Conservation (phyloP, 2,329 filamentous ascomycete genomes). For the Calonectria pseudoturangicola region DNA sequence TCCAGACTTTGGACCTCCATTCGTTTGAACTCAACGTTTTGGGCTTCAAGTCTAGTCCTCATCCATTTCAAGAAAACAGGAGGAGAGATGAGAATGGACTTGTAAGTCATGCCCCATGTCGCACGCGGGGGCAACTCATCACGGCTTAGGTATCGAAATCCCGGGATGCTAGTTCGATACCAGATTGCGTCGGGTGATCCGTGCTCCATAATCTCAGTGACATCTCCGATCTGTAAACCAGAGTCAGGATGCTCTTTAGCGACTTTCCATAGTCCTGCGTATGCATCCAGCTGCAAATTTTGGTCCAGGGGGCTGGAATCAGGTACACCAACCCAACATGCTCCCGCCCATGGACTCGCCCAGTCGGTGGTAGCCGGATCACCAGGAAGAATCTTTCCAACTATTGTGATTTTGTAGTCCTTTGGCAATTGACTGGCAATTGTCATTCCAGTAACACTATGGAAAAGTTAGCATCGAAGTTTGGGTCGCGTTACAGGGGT, state of each 20-base stretch:
- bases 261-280: slow-evolving; percentile 27
- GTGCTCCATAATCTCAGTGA: slow-evolving; percentile 31
- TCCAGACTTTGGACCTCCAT: slow-evolving; percentile 1
- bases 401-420: slow-evolving; percentile 33
- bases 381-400: slow-evolving; percentile 30
- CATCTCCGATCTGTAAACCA: slow-evolving; percentile 26
- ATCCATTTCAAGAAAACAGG: slow-evolving; percentile 30
- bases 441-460: slow-evolving; percentile 35
- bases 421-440: slow-evolving; percentile 30
- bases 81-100: slow-evolving; percentile 25
- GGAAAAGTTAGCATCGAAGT: not conserved
- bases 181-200: slow-evolving; percentile 17
- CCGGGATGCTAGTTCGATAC: slow-evolving; percentile 12
- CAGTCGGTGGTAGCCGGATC: slow-evolving; percentile 28
- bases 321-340: slow-evolving; percentile 31
- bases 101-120: slow-evolving; percentile 30
- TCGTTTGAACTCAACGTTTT: slow-evolving; percentile 13
- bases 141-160: slow-evolving; percentile 19
- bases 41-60: slow-evolving; percentile 10
- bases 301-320: slow-evolving; percentile 27
- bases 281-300: slow-evolving; percentile 35
- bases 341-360: slow-evolving; percentile 35
- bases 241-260: slow-evolving; percentile 25
- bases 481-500: not conserved
- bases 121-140: slow-evolving; percentile 14